Base-by-base conservation (phyloP, 2,329 filamentous ascomycete species). In the Colletotrichum orchidophilum region DNA sequence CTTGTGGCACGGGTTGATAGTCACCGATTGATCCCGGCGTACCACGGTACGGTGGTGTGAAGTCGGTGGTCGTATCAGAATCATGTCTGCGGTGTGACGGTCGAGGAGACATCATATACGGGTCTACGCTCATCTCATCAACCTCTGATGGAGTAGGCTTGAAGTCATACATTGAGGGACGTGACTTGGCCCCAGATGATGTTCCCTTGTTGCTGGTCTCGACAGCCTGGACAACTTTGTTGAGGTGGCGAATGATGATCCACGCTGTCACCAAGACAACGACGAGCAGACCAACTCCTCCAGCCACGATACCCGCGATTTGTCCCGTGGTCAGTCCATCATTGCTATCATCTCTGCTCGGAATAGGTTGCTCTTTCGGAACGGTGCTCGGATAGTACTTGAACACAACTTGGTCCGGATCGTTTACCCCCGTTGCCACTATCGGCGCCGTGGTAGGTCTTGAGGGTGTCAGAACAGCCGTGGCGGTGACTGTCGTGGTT, bases 261-360 rank as follows among this genome's bases (percentile, higher is more conserved):
- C 81, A 85, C 2, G 87, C 81, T 0, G 83, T 83, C 2, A 82
- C 78, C 6, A 90, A 49, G 12, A 89, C 81, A 29, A 85, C 79
- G 1, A 87, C 66, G 2, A 90, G 78, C 12, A 90, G 76, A 0
- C 81, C 82, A 3, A 87, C 79, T 13, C 84, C 84, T 1, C 86
- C 88, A 2, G 83, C 86, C 39, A 90, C 82, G 26, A 90, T 88
- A 2, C 88, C 88, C 3, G 85, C 87, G 2, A 90, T 78, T 29
- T 84, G 80, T 1, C 77, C 81, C 0, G 75, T 77, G 6, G 82
- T 81, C 26, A 87, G 78, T 13, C 81, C 79, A 26, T 78, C 74
- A 53, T 79, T 75, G 9, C 72, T 73, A 24, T 75, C 74, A 21
- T 73, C 73, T 11, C 74, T 71, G 0, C 78, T 77, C 15, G 80